Base-by-base conservation (phyloP, 768 basidiomycete species). In the Suillus placidus region DNA sequence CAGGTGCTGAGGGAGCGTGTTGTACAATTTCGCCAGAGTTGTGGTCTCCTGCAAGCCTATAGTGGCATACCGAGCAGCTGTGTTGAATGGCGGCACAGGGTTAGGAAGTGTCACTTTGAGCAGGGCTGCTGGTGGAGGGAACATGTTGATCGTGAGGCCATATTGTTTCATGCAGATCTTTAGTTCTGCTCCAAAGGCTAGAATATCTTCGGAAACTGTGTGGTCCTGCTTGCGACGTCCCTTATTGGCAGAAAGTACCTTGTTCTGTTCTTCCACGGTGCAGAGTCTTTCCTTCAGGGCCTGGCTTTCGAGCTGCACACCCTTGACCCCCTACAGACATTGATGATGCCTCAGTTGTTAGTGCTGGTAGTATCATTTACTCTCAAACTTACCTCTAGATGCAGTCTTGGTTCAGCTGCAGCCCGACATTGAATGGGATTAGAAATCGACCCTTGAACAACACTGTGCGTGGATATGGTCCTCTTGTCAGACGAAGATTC, bases 91-190 rank as follows among this genome's bases (percentile, higher is more conserved):
- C 6, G 9, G 37, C 7, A 3, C 18, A 23, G 26, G 42, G 20
- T 38, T 20, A 3, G 63, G 42, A 32, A 37, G 40, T 61, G 55
- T 12, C 5, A 4, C 34, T 32, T 56, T 26, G 26, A 64, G 57
- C 32, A 64, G 18, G 47, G 38, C 62, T 47, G 30, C 32, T 6
- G 14, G 42, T 8, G 52, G 37, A 13, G 55, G 40, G 55, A 40
- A 58, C 56, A 58, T 38, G 4, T 64, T 56, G 42, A 58, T 14
- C 63, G 23, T 64, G 18, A 64, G 26, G 3, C 63, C 26, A 7
- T 58, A 64, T n/a, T 3, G 13, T 26, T 51, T 43, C 4, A 20
- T 20, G 6, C 43, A 43, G 43, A 43, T 3, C 43, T 43, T 43
- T 0, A 43, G 43, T 43, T 43, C 43, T 9, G 43, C 8, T 43